Percentiles rank a stretch among this genome's conserved stretches.
Evolutionary conservation across 2,329 filamentous ascomycete species (phyloP).

Genomic region (Aspergillus puulaauensis): DNA sequence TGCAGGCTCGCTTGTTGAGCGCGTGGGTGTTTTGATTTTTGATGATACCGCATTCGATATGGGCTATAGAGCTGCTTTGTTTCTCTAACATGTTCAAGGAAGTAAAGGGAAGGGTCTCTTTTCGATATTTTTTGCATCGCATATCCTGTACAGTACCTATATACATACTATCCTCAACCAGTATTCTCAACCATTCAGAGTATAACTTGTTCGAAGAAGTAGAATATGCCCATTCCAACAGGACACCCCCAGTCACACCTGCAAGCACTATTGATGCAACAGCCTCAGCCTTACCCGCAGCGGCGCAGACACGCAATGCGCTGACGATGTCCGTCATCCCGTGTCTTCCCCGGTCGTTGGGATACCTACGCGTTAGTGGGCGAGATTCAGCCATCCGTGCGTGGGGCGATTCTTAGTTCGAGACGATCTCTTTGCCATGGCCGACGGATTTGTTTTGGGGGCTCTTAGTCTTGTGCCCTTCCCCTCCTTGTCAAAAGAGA

Average conservation of each 20-base stretch:
- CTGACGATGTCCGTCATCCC: neutral
- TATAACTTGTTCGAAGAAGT: neutral
- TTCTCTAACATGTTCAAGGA: neutral
- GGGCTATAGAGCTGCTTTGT: conserved; percentile 15
- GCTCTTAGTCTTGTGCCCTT: neutral
- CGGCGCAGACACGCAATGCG: neutral
- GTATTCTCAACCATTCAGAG: neutral
- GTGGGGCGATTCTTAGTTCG: conserved; percentile 8
- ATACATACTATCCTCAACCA: neutral
- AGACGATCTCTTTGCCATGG: conserved; percentile 6
- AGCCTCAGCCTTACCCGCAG: conserved; percentile 8
- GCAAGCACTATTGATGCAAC: neutral
- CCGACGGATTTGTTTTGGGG: neutral
- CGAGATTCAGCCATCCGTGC: neutral
- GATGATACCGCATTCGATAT: conserved; percentile 17
- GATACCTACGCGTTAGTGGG: neutral
- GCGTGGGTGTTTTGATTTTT: conserved; percentile 9
- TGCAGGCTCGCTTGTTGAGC: neutral
- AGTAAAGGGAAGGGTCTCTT: conserved; percentile 7
- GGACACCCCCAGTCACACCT: neutral
- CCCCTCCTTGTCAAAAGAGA: neutral
- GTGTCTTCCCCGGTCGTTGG: neutral
- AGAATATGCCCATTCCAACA: neutral
- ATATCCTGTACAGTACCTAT: conserved; percentile 11
- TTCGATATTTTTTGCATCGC: conserved; percentile 10